These are phyloP conservation scores for Alloascoidea africana DNA, from an alignment of 805 yeast species.

Conservation along the genomic window DNA sequence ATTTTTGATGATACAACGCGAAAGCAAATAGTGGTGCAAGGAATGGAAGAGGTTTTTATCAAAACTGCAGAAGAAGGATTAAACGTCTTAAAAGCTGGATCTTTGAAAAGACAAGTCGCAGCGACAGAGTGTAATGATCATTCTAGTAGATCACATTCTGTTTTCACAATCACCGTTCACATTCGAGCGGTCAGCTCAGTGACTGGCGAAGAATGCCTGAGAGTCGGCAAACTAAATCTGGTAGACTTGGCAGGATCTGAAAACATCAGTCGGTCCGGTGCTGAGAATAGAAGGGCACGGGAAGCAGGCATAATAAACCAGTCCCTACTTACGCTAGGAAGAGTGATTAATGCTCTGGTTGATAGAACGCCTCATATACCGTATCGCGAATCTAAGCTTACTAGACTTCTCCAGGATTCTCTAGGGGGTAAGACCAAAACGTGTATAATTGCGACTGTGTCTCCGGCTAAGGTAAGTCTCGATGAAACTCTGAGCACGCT, in stretches of 20 bases:
- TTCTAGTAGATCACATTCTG: constrained; percentile 70
- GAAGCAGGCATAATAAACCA: constrained; percentile 93
- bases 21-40: constrained; percentile 37
- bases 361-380: constrained; percentile 63
- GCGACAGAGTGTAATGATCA: constrained; percentile 64
- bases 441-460: constrained; percentile 71
- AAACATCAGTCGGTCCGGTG: constrained; percentile 78
- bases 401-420: constrained; percentile 66
- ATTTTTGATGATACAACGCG: constrained; percentile 34
- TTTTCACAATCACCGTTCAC: constrained; percentile 50
- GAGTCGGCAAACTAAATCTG: constrained; percentile 57
- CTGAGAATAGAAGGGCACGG: constrained; percentile 68
- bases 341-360: constrained; percentile 68
- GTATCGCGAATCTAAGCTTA: constrained; percentile 70
- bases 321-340: constrained; percentile 71
- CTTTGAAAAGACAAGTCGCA: constrained; percentile 53
- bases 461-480: constrained; percentile 64
- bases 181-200: constrained; percentile 32
- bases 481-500: constrained; percentile 78
- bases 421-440: constrained; percentile 85
- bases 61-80: constrained; percentile 35
- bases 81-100: constrained; percentile 36
- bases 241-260: constrained; percentile 96
- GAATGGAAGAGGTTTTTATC: constrained; percentile 39
- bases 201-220: constrained; percentile 33